Evolutionary conservation across 768 basidiomycete species (phyloP).

Genomic region (Xanthoconium purpureum): DNA sequence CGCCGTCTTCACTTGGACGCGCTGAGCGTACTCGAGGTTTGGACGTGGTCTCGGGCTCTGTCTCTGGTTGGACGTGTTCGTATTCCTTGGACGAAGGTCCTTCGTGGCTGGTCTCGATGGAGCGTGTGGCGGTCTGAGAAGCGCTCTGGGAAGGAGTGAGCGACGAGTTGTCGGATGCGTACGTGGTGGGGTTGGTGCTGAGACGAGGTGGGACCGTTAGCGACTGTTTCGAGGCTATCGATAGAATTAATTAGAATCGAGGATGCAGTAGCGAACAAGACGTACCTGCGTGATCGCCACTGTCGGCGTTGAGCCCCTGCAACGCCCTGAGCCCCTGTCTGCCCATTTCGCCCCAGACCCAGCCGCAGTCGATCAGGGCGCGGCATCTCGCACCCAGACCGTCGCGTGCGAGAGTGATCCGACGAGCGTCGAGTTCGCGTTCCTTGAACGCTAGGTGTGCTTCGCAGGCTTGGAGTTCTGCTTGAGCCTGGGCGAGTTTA

Average conservation of each 20-base stretch:
- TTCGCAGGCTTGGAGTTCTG: constrained; percentile 82
- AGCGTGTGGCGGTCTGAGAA: constrained; percentile 46
- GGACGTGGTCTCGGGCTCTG: background rate
- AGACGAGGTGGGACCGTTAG: constrained; percentile 4
- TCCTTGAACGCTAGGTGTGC: constrained; percentile 69
- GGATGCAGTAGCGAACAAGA: background rate
- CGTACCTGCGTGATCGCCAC: constrained; percentile 1
- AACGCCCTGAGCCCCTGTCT: constrained; percentile 48
- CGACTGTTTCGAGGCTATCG: constrained; percentile 1
- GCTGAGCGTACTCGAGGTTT: background rate
- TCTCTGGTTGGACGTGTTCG: background rate
- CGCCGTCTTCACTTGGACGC: background rate
- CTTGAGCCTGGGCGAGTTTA: constrained; percentile 65
- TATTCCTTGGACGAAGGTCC: constrained; percentile 4
- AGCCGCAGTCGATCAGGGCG: constrained; percentile 68
- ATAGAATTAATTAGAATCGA: background rate
- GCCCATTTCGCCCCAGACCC: constrained; percentile 66
- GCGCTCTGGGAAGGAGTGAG: constrained; percentile 76
- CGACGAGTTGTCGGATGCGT: constrained; percentile 56
- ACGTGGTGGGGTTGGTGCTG: constrained; percentile 19
- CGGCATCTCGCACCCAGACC: constrained; percentile 61
- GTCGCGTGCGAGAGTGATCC: constrained; percentile 54
- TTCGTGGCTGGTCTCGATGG: constrained; percentile 16
- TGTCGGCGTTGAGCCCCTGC: constrained; percentile 13
- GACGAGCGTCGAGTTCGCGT: constrained; percentile 50